Percentiles rank a stretch among this genome's conserved stretches.
Evolutionary conservation across 176 grass and related monocot species (phyloP).

Genomic region (Carex parvula): DNA sequence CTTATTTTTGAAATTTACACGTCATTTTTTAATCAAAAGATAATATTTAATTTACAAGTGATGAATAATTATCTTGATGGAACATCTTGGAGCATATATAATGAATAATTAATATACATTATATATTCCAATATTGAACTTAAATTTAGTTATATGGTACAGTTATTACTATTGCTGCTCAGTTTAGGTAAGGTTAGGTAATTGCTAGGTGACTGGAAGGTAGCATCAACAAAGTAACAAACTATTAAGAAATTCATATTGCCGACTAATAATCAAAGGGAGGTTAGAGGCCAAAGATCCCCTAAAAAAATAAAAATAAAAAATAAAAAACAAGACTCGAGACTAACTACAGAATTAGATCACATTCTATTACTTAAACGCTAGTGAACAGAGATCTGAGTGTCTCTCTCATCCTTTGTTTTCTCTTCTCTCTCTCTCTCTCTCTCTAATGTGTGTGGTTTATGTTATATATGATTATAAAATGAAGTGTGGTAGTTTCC

Average conservation of each 20-base stretch:
- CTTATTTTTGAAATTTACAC: background rate
- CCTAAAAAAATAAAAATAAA: background rate
- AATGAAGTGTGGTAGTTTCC: slow-evolving; percentile 28
- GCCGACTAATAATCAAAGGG: slow-evolving; percentile 12
- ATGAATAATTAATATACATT: background rate
- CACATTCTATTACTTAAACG: slow-evolving; percentile 31
- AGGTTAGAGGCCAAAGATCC: slow-evolving; percentile 26
- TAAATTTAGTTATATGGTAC: background rate
- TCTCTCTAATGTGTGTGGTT: slow-evolving; percentile 4
- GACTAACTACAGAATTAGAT: slow-evolving; percentile 28
- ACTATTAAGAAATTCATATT: slow-evolving; percentile 4
- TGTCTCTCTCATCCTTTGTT: slow-evolving; percentile 7
- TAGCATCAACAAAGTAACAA: slow-evolving; percentile 5
- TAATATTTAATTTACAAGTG: background rate
- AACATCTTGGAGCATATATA: background rate
- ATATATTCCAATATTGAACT: too few species aligned
- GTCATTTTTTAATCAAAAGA: too few species aligned
- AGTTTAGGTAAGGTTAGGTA: slow-evolving; percentile 23
- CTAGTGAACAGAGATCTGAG: slow-evolving; percentile 29
- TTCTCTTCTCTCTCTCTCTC: background rate
- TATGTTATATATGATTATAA: slow-evolving; percentile 12
- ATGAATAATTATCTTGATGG: background rate
- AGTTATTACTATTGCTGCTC: background rate
- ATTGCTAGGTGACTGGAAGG: slow-evolving; percentile 20
- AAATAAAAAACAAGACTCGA: background rate